phyloP scores from a whole-genome alignment of 2,329 filamentous ascomycete species.

The Daldinia eschscholtzii region DNA sequence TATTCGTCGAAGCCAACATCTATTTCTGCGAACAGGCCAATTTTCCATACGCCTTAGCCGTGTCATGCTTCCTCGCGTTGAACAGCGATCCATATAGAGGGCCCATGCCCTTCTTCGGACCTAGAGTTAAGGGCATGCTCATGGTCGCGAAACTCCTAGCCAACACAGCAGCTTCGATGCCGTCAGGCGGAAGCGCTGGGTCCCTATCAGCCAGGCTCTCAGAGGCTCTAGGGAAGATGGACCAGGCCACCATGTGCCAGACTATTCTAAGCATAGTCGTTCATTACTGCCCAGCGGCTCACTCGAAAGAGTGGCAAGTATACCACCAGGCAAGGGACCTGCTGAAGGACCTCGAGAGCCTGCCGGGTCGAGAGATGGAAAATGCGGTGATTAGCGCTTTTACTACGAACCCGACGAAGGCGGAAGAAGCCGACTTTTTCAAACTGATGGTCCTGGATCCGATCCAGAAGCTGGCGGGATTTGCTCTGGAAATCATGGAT shows the following conservation, averaged over 20 bases:
- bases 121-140: constrained; percentile 65
- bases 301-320: constrained; percentile 62
- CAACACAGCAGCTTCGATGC: constrained; percentile 59
- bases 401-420: constrained; percentile 56
- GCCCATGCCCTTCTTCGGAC: constrained; percentile 63
- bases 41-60: constrained; percentile 59
- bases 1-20: constrained; percentile 60
- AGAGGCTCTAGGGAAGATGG: constrained; percentile 58
- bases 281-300: constrained; percentile 57
- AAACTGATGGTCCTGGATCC: constrained; percentile 63
- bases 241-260: constrained; percentile 67
- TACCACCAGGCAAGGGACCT: constrained; percentile 60
- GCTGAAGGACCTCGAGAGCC: constrained; percentile 62
- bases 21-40: constrained; percentile 60
- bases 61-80: constrained; percentile 62
- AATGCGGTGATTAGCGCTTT: constrained; percentile 60
- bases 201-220: constrained; percentile 33
- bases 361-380: constrained; percentile 62
- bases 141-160: constrained; percentile 66
- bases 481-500: constrained; percentile 60
- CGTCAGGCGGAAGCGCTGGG: constrained; percentile 38
- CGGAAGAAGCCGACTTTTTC: constrained; percentile 62
- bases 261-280: constrained; percentile 64
- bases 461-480: constrained; percentile 60
- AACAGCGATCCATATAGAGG: constrained; percentile 64